Evolutionary conservation across 2,329 filamentous ascomycete genomes (phyloP).

Genomic region (Davidsoniella neocaledoniae): DNA sequence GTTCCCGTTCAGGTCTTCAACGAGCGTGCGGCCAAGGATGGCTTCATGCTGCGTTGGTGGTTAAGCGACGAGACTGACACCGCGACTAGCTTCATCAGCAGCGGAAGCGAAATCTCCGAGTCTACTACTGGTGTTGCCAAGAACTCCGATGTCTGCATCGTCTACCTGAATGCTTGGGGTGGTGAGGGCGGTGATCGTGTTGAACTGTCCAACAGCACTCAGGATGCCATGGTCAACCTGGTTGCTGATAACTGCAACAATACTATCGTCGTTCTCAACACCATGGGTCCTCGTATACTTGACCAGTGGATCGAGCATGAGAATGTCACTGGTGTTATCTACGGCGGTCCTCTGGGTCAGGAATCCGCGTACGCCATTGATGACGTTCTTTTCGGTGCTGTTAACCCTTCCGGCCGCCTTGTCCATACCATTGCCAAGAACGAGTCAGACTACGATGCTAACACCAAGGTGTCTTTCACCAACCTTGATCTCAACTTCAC

Average conservation of each 20-base stretch:
- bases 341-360: conserved; percentile 48
- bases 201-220: conserved; percentile 47
- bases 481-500: conserved; percentile 35
- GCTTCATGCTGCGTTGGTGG: conserved; percentile 41
- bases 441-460: conserved; percentile 41
- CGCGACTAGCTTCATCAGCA: conserved; percentile 38
- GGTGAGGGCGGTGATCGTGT: conserved; percentile 54
- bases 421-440: conserved; percentile 44
- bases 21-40: conserved; percentile 34
- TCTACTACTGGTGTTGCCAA: conserved; percentile 23
- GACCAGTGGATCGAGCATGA: conserved; percentile 44
- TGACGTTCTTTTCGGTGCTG: conserved; percentile 38
- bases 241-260: conserved; percentile 43
- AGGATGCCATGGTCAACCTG: conserved; percentile 37
- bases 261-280: conserved; percentile 49
- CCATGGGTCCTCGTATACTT: conserved; percentile 42
- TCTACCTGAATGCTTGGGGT: conserved; percentile 50
- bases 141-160: conserved; percentile 43
- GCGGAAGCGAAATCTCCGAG: conserved; percentile 30
- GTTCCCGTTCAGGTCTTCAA: conserved; percentile 39
- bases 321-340: conserved; percentile 47
- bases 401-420: conserved; percentile 39
- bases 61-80: conserved; percentile 29
- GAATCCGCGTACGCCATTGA: conserved; percentile 40
- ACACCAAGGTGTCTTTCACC: conserved; percentile 26